A percentile compares a stretch with the other conserved stretches of the same genome.
These are phyloP conservation scores for Podaxis pistillaris DNA, from an alignment of 768 basidiomycete genomes.

Conservation along the genomic window DNA sequence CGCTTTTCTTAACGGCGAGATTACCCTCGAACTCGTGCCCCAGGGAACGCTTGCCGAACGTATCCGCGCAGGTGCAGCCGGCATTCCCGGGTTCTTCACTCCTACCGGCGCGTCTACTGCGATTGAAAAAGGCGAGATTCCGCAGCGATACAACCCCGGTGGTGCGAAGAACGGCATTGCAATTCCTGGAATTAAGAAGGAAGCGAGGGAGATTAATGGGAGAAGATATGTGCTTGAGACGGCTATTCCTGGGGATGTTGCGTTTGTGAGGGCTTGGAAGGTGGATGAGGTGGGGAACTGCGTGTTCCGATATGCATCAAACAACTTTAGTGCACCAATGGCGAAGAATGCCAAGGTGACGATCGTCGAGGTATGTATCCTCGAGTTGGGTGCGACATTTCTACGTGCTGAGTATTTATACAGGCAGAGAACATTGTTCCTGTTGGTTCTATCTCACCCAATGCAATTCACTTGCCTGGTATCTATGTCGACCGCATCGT, in stretches of 20 bases:
- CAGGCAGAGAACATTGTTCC: conserved; percentile 91
- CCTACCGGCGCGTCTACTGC: conserved; percentile 88
- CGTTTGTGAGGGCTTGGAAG: conserved; percentile 89
- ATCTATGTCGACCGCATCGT: conserved; percentile 92
- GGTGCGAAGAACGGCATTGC: conserved; percentile 71
- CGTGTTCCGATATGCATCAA: conserved; percentile 86
- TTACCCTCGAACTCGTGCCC: conserved; percentile 86
- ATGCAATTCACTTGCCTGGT: conserved; percentile 78
- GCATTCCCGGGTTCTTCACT: conserved; percentile 92
- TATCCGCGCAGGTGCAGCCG: conserved; percentile 84
- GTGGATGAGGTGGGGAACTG: conserved; percentile 90
- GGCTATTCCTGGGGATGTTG: conserved; percentile 76
- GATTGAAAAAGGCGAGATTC: conserved; percentile 76
- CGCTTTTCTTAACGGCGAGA: conserved; percentile 75
- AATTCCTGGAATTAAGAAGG: conserved; percentile 73
- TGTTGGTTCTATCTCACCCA: conserved; percentile 75
- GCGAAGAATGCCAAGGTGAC: conserved; percentile 87
- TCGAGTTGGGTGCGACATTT: background rate
- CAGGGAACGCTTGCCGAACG: conserved; percentile 91
- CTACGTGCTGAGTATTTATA: background rate
- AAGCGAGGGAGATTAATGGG: conserved; percentile 75
- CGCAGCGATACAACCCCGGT: conserved; percentile 74
- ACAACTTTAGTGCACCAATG: conserved; percentile 88
- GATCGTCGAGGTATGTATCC: conserved; percentile 72
- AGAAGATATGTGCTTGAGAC: conserved; percentile 80